Evolutionary conservation across 2,329 filamentous ascomycete genomes (phyloP).

Genomic region (Cordyceps fumosorosea): DNA sequence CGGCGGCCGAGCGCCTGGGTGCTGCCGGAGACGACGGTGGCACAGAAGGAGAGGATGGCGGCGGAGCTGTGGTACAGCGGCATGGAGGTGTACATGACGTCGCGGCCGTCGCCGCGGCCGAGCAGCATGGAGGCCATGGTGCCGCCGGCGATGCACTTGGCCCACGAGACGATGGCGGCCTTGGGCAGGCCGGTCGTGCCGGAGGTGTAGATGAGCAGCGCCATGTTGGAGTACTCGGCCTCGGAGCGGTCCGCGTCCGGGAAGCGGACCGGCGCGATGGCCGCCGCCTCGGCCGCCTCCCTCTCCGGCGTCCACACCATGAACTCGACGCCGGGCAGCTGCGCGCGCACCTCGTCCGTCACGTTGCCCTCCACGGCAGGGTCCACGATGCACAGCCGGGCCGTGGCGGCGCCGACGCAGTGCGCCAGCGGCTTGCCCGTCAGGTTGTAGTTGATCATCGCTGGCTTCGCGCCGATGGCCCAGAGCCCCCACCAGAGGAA

Average conservation of each 20-base stretch:
- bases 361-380: conserved; percentile 48
- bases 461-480: conserved; percentile 75
- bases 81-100: conserved; percentile 79
- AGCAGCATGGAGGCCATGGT: conserved; percentile 50
- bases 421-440: conserved; percentile 64
- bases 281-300: conserved; percentile 43
- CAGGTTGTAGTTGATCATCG: conserved; percentile 85
- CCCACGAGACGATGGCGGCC: conserved; percentile 68
- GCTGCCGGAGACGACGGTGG: conserved; percentile 52
- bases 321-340: conserved; percentile 46
- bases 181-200: conserved; percentile 84
- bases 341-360: conserved; percentile 48
- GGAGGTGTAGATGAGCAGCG: conserved; percentile 74
- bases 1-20: conserved; percentile 68
- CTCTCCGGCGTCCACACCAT: conserved; percentile 54
- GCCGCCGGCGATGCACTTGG: conserved; percentile 51
- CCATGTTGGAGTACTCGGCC: conserved; percentile 49
- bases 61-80: conserved; percentile 84
- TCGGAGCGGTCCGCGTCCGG: conserved; percentile 51
- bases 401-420: conserved; percentile 62
- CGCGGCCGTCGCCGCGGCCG: conserved; percentile 45
- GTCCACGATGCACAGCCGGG: conserved; percentile 65
- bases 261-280: conserved; percentile 46
- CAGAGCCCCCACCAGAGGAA: conserved; percentile 73
- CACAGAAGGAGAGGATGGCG: conserved; percentile 59